These are phyloP conservation scores for Solanum appendiculatum DNA, from an alignment of 257 asterid species.

Conservation along the genomic window DNA sequence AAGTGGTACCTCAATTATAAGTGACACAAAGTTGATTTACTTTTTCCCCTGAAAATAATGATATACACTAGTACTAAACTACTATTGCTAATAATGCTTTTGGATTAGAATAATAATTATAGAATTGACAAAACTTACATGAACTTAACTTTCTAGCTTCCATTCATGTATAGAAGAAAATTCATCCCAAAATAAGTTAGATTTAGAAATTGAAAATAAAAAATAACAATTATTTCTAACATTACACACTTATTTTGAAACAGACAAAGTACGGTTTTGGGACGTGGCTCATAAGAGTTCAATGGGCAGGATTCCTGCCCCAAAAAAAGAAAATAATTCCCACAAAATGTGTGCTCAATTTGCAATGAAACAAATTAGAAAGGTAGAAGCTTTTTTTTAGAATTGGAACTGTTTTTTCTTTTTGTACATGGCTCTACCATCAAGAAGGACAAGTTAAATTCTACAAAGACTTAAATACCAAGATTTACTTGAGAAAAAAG, in stretches of 20 bases:
- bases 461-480: background rate
- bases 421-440: conserved; percentile 50
- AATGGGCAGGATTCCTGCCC: conserved; percentile 40
- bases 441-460: conserved; percentile 22
- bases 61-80: background rate
- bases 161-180: background rate
- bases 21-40: conserved; percentile 41
- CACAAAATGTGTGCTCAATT: conserved; percentile 9
- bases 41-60: conserved; percentile 19
- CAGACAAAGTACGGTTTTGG: background rate
- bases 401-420: conserved; percentile 15
- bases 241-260: background rate
- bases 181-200: too few relatives aligned
- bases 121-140: background rate
- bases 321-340: conserved; percentile 30
- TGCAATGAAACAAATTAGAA: background rate
- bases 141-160: background rate
- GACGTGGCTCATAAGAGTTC: conserved; percentile 27
- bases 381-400: conserved; percentile 11
- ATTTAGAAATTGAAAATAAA: too few relatives aligned
- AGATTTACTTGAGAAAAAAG: conserved; percentile 1
- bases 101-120: background rate
- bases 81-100: conserved; percentile 2
- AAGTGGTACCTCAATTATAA: conserved; percentile 17
- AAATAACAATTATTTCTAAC: too few relatives aligned